Evolutionary conservation across 306 rosid species (phyloP), one percentile per base, ranked within the genome.

Genomic region (Cotoneaster glaucophyllus): DNA sequence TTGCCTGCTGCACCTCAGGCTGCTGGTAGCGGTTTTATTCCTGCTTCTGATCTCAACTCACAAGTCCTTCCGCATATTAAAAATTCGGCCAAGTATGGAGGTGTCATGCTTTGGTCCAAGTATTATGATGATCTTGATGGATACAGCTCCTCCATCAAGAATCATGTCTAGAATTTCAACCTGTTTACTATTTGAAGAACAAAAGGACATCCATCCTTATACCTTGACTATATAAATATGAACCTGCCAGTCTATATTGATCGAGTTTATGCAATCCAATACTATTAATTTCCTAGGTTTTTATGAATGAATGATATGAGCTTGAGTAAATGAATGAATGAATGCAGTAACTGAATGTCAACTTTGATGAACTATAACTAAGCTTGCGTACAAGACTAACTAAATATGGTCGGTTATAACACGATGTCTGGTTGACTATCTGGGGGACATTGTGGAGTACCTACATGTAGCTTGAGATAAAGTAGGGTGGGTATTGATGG

Each of bases 391-490:
- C 50, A 67, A 41, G 31, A 53, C 39, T 18, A n/a, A 25, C 10
- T 4, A 65, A 18, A 10, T 44, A 1, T 43, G 31, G 69, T 24
- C 28, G 1, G 10, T n/a, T 19, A 13, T 8, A 28, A 15, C 77
- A 75, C 26, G 8, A 29, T 64, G 7, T 54, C 68, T 14, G 1
- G 43, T 78, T 28, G 59, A 80, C 75, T 91, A 94, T 84, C 97
- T 92, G 22, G 98, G 98, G 68, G 98, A 94, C 93, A 92, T 85
- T 29, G 95, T 79, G 78, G 97, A 90, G 77, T 88, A 81, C 82
- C 98, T 94, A 77, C 90, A 92, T 19, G 97, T 92, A 57, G 98
- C 98, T 56, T 56, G 85, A 82, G 97, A 92, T 26, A 91, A 90
- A 79, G 96, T 88, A 79, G 88, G 95, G 28, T 91, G 94, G 25